These are phyloP conservation scores for Acacia concinna DNA, from an alignment of 331 rosid species.

Conservation along the genomic window DNA sequence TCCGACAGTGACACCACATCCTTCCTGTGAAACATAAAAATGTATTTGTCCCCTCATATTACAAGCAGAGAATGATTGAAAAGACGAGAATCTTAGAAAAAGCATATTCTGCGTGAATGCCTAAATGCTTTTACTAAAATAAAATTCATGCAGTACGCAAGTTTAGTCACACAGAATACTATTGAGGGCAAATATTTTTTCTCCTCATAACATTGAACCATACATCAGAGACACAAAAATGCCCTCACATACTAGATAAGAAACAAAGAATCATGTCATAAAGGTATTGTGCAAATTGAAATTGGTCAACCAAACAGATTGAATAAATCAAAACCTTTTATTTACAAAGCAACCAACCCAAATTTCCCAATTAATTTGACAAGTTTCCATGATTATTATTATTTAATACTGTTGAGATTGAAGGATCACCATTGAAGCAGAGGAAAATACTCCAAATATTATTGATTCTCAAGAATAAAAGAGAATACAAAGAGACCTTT, in stretches of 20 bases:
- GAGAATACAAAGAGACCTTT: too few relatives aligned
- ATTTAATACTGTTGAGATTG: too few relatives aligned
- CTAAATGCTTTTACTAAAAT: background rate
- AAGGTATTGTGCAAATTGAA: conserved; percentile 3
- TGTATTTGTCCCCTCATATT: background rate
- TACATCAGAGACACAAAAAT: conserved; percentile 16
- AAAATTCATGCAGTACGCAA: background rate
- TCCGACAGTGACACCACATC: conserved; percentile 98
- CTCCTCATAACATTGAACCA: conserved; percentile 9
- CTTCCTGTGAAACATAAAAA: conserved; percentile 60
- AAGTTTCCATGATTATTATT: conserved; percentile 12
- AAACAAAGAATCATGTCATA: background rate
- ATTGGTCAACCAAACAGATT: background rate
- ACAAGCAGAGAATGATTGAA: conserved; percentile 10
- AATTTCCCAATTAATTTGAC: conserved; percentile 2
- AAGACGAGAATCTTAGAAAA: conserved; percentile 5
- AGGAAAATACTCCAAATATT: too few relatives aligned
- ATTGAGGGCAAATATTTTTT: background rate
- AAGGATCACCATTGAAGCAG: too few relatives aligned
- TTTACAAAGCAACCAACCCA: conserved; percentile 14
- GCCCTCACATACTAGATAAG: background rate
- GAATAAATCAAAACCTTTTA: conserved; percentile 15
- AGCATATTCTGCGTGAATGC: conserved; percentile 1
- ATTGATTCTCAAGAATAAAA: too few relatives aligned
- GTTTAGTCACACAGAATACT: background rate